Conservation (phyloP, 2,329 filamentous ascomycete genomes). For the Fusarium phyllophilum region DNA sequence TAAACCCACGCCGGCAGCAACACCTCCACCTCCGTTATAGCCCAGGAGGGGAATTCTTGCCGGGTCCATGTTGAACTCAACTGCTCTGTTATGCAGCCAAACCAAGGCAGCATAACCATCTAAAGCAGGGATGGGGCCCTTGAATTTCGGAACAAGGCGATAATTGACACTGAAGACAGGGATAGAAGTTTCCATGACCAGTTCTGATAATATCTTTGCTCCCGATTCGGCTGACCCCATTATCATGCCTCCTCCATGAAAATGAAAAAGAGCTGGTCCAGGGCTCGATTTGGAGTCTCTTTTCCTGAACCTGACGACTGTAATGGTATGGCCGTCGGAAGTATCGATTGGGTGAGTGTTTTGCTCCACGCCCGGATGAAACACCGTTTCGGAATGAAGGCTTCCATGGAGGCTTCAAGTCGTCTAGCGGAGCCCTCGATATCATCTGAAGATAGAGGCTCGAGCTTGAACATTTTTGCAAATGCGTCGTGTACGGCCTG, state of each 20-base stretch:
- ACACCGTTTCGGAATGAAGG: neutral
- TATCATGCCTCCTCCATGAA: neutral
- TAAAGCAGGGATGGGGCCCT: neutral
- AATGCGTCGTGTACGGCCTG: neutral
- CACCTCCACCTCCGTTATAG: neutral
- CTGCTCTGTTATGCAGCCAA: neutral
- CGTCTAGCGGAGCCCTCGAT: neutral
- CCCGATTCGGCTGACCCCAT: neutral
- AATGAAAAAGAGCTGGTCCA: neutral
- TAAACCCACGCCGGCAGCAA: neutral
- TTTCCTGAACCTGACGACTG: neutral
- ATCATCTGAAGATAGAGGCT: neutral
- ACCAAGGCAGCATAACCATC: neutral
- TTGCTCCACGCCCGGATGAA: neutral
- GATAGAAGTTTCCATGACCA: neutral
- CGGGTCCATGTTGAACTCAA: neutral
- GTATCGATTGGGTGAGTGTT: neutral
- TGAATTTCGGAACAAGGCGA: neutral
- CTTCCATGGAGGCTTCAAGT: neutral
- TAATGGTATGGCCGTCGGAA: neutral
- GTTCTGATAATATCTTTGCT: neutral
- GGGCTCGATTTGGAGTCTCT: neutral
- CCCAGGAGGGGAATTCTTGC: neutral
- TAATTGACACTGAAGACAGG: neutral
- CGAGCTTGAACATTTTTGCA: neutral